Percentiles rank a stretch among this genome's conserved stretches.
phyloP scores from a whole-genome alignment of 805 yeast genomes.

The Nematodospora valgi region DNA sequence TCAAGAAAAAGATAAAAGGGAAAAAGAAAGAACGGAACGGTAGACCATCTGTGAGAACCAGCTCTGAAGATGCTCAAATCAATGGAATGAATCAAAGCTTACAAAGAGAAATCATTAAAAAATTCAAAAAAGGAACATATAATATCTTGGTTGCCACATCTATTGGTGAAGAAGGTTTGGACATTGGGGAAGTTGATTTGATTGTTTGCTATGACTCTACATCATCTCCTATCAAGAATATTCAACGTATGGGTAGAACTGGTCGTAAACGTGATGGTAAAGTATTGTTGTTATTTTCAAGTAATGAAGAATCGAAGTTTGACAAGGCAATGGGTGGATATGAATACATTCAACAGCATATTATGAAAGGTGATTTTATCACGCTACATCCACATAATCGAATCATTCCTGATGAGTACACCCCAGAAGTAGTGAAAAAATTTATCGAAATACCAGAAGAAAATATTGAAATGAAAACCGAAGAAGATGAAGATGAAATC shows the following conservation, averaged over 20 bases:
- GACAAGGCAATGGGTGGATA: conserved; percentile 84
- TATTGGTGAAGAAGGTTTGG: conserved; percentile 97
- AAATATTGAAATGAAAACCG: conserved; percentile 52
- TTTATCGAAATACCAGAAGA: conserved; percentile 69
- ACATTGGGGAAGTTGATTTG: conserved; percentile 95
- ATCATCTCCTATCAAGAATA: conserved; percentile 85
- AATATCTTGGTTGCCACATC: conserved; percentile 93
- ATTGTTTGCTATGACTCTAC: conserved; percentile 93
- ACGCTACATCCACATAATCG: conserved; percentile 52
- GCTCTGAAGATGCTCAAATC: conserved; percentile 72
- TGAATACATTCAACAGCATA: conserved; percentile 67
- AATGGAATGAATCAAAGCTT: conserved; percentile 89
- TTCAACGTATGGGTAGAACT: conserved; percentile 97
- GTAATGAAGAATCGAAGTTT: conserved; percentile 74
- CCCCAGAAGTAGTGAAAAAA: conserved; percentile 56
- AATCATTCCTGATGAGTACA: conserved; percentile 57
- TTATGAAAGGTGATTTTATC: conserved; percentile 46
- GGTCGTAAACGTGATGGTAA: conserved; percentile 92
- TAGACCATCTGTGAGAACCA: conserved; percentile 40
- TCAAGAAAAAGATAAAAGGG: conserved; percentile 20
- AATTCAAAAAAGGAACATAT: conserved; percentile 68
- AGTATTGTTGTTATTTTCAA: conserved; percentile 69
- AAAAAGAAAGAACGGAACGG: conserved; percentile 14
- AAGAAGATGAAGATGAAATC: conserved; percentile 63
- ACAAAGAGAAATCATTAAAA: conserved; percentile 73